A percentile compares a stretch with the other conserved stretches of the same genome.
Conservation (phyloP, 352 stramenopile genomes). For the Globisporangium megalacanthum region DNA sequence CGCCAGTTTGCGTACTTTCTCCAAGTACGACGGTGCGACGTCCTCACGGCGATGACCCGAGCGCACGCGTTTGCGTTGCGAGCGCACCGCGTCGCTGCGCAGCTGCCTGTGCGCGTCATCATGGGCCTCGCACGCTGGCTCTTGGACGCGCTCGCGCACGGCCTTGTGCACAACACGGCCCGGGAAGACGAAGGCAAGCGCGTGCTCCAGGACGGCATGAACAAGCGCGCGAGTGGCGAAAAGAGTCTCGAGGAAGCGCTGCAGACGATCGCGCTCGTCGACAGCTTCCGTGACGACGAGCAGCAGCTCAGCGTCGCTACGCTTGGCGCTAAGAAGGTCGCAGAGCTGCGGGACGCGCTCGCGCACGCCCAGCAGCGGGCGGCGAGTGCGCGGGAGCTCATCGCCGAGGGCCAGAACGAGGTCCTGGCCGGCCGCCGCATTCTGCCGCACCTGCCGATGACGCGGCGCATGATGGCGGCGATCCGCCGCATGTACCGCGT, state of each 20-base stretch:
- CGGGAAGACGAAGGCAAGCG: slow-evolving; percentile 61
- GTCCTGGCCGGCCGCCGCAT: slow-evolving; percentile 37
- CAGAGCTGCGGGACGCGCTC: slow-evolving; percentile 47
- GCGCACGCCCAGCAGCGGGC: slow-evolving; percentile 37
- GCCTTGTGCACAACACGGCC: slow-evolving; percentile 52
- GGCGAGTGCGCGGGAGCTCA: slow-evolving; percentile 20
- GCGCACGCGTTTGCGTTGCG: slow-evolving; percentile 50
- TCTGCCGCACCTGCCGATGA: slow-evolving; percentile 49
- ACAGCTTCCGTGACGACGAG: slow-evolving; percentile 39
- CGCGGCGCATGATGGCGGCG: slow-evolving; percentile 46
- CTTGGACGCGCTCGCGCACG: slow-evolving; percentile 60
- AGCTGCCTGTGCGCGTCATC: slow-evolving; percentile 36
- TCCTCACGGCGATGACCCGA: slow-evolving; percentile 53
- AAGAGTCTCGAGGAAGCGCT: slow-evolving; percentile 40
- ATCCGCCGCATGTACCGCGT: slow-evolving; percentile 54
- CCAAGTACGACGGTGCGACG: slow-evolving; percentile 68
- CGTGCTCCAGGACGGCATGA: slow-evolving; percentile 56
- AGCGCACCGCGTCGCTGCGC: slow-evolving; percentile 26
- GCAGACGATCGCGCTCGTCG: slow-evolving; percentile 28
- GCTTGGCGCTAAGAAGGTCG: slow-evolving; percentile 51
- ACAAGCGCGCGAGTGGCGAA: slow-evolving; percentile 44
- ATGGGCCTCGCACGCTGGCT: slow-evolving; percentile 64
- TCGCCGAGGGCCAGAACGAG: slow-evolving; percentile 33
- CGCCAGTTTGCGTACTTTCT: slow-evolving; percentile 80
- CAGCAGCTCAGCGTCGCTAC: slow-evolving; percentile 46